These are phyloP conservation scores for Coniochaeta hoffmannii DNA, from an alignment of 2,329 filamentous ascomycete species.

Conservation along the genomic window DNA sequence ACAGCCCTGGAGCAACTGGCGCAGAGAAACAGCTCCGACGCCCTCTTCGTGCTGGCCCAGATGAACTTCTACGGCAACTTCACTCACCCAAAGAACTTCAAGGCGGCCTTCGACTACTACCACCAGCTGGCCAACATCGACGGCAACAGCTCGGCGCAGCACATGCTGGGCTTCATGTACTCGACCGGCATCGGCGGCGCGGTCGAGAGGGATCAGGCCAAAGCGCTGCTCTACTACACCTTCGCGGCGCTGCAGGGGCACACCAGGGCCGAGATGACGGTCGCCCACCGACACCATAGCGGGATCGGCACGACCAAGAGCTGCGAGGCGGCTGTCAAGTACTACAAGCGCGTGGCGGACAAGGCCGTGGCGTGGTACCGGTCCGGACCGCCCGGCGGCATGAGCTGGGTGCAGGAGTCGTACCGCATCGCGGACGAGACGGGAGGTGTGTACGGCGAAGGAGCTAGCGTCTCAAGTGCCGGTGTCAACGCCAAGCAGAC, in stretches of 20 bases:
- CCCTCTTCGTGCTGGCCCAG: slow-evolving; percentile 81
- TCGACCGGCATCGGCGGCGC: slow-evolving; percentile 82
- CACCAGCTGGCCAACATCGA: slow-evolving; percentile 64
- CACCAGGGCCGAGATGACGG: slow-evolving; percentile 84
- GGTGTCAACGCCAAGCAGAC: slow-evolving; percentile 73
- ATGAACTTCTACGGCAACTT: slow-evolving; percentile 97
- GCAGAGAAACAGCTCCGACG: slow-evolving; percentile 63
- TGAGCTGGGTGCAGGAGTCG: slow-evolving; percentile 66
- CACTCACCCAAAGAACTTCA: slow-evolving; percentile 75
- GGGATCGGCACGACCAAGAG: slow-evolving; percentile 81
- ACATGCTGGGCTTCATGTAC: slow-evolving; percentile 95
- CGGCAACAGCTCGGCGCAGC: slow-evolving; percentile 87
- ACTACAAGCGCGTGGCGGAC: slow-evolving; percentile 90
- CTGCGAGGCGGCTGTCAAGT: slow-evolving; percentile 76
- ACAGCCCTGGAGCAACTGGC: slow-evolving; percentile 45
- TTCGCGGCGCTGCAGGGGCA: slow-evolving; percentile 83
- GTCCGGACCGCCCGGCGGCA: slow-evolving; percentile 84
- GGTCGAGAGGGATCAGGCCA: slow-evolving; percentile 80
- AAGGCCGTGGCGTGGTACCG: slow-evolving; percentile 85
- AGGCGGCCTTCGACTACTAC: slow-evolving; percentile 74
- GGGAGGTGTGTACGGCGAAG: slow-evolving; percentile 91
- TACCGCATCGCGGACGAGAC: slow-evolving; percentile 85
- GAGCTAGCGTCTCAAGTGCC: slow-evolving; percentile 82
- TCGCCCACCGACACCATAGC: slow-evolving; percentile 76
- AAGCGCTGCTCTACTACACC: slow-evolving; percentile 87